These are phyloP conservation scores for Chrysanthemum seticuspe DNA, from an alignment of 129 eudicot genomes.

Conservation along the genomic window DNA sequence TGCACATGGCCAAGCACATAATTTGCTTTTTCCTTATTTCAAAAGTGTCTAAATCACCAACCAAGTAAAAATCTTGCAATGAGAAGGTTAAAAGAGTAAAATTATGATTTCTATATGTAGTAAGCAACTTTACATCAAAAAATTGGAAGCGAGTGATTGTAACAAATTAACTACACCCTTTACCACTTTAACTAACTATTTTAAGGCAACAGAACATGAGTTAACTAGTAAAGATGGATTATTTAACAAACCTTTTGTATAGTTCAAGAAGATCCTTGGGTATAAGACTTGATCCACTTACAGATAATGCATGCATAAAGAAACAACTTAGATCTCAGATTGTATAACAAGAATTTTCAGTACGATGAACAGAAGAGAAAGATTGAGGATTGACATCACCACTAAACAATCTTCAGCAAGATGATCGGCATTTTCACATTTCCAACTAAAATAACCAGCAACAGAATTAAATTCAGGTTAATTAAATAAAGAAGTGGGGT, in stretches of 20 bases:
- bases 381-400: slow-evolving; percentile 22
- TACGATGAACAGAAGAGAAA: slow-evolving; percentile 14
- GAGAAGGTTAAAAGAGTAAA: too few relatives aligned
- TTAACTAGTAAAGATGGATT: background rate
- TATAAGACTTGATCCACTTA: slow-evolving; percentile 39
- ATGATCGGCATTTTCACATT: too few relatives aligned
- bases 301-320: slow-evolving; percentile 43
- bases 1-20: background rate
- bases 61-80: too few relatives aligned
- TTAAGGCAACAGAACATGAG: slow-evolving; percentile 9
- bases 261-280: slow-evolving; percentile 73
- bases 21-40: background rate
- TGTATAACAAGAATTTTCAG: background rate
- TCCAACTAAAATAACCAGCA: too few relatives aligned
- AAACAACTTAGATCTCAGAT: background rate
- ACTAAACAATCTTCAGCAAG: too few relatives aligned
- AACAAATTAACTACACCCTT: background rate
- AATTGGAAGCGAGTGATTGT: background rate
- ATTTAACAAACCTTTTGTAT: slow-evolving; percentile 59
- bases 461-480: background rate
- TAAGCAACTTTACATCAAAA: too few relatives aligned
- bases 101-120: too few relatives aligned
- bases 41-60: background rate
- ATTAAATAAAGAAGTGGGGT: background rate
- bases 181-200: background rate